Percentiles rank a stretch among this genome's conserved stretches.
Conservation (phyloP, 768 basidiomycete genomes). For the Lactarius trivialis region DNA sequence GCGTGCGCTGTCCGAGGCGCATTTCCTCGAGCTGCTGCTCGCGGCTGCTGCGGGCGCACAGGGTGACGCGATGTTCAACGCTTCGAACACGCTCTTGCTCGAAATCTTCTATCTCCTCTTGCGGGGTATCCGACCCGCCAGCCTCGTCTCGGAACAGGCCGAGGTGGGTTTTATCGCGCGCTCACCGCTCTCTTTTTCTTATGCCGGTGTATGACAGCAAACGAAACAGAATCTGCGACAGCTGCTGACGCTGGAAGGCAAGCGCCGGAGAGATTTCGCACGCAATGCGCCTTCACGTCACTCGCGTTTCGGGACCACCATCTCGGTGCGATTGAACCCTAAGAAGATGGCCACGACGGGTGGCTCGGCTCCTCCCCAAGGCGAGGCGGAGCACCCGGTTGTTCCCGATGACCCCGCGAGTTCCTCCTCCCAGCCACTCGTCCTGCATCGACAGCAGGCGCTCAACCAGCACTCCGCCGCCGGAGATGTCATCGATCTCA, state of each 20-base stretch:
- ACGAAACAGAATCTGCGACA: slow-evolving; percentile 59
- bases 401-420: slow-evolving; percentile 11
- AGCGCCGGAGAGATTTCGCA: slow-evolving; percentile 48
- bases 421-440: slow-evolving; percentile 43
- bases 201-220: slow-evolving; percentile 49
- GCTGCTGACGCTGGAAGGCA: slow-evolving; percentile 73
- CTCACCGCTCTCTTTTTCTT: background rate
- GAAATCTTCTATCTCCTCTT: slow-evolving; percentile 92
- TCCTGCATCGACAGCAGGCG: slow-evolving; percentile 84
- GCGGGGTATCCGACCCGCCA: slow-evolving; percentile 64
- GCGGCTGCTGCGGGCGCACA: slow-evolving; percentile 78
- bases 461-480: slow-evolving; percentile 59
- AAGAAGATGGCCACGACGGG: slow-evolving; percentile 32
- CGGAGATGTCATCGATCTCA: slow-evolving; percentile 61
- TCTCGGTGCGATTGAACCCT: slow-evolving; percentile 67
- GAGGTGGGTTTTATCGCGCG: slow-evolving; percentile 41
- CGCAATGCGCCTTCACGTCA: slow-evolving; percentile 67
- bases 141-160: slow-evolving; percentile 51
- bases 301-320: slow-evolving; percentile 94
- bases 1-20: slow-evolving; percentile 58
- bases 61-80: slow-evolving; percentile 71
- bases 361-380: slow-evolving; percentile 25
- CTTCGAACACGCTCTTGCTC: slow-evolving; percentile 83
- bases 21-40: slow-evolving; percentile 69
- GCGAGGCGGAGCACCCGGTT: slow-evolving; percentile 25